Evolutionary conservation across 2,329 filamentous ascomycete species (phyloP).

Genomic region (Aureobasidium namibiae): DNA sequence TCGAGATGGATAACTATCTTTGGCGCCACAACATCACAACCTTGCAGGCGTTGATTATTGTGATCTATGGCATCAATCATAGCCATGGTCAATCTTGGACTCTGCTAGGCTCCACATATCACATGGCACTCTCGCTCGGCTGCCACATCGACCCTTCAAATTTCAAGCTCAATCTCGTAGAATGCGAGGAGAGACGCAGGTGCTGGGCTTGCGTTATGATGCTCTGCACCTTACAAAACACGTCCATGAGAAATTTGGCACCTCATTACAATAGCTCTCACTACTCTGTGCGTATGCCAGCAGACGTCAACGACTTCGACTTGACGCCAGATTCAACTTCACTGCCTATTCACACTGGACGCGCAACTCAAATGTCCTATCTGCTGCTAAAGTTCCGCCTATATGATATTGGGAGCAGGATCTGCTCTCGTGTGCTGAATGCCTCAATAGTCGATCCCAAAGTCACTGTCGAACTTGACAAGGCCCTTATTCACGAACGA

Average conservation of each 20-base stretch:
- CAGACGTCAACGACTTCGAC: slow-evolving; percentile 28
- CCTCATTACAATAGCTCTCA: slow-evolving; percentile 17
- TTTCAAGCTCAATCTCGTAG: slow-evolving; percentile 28
- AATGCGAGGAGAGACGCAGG: slow-evolving; percentile 32
- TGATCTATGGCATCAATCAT: slow-evolving; percentile 32
- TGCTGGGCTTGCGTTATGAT: slow-evolving; percentile 34
- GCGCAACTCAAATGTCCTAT: slow-evolving; percentile 35
- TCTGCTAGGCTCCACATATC: slow-evolving; percentile 31
- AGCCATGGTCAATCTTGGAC: slow-evolving; percentile 31
- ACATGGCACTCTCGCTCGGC: slow-evolving; percentile 34
- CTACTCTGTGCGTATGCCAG: slow-evolving; percentile 24
- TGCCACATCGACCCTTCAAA: slow-evolving; percentile 34
- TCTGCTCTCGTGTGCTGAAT: slow-evolving; percentile 29
- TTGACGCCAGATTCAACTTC: background rate
- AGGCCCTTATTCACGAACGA: slow-evolving; percentile 25
- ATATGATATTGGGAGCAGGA: slow-evolving; percentile 29
- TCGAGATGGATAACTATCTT: slow-evolving; percentile 32
- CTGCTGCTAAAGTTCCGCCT: slow-evolving; percentile 32
- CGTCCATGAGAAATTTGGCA: slow-evolving; percentile 29
- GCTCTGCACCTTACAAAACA: slow-evolving; percentile 33
- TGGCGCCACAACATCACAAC: slow-evolving; percentile 33
- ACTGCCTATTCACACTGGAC: slow-evolving; percentile 6
- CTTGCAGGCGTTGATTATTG: slow-evolving; percentile 31
- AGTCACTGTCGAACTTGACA: slow-evolving; percentile 22
- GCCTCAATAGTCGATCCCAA: slow-evolving; percentile 19